A percentile compares a stretch with the other conserved stretches of the same genome.
phyloP scores from a whole-genome alignment of 108 stramenopile species.

The Fistulifera pelliculosa region DNA sequence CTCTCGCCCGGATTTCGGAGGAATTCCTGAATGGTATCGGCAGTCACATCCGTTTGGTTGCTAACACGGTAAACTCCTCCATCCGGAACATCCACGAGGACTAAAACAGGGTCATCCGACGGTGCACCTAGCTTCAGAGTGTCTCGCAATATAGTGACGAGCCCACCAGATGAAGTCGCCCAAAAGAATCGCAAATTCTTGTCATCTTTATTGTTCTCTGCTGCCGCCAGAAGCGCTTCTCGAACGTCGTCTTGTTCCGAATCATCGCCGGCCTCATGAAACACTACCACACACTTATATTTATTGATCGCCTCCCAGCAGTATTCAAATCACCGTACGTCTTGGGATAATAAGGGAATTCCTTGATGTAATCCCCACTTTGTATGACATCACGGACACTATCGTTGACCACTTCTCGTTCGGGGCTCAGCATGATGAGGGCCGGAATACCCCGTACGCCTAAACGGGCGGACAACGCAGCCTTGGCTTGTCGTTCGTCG shows the following conservation, averaged over 20 bases:
- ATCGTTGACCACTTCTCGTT: constrained; percentile 41
- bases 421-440: constrained; percentile 44
- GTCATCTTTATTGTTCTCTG: constrained; percentile 31
- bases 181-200: constrained; percentile 45
- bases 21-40: constrained; percentile 22
- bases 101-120: constrained; percentile 26
- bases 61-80: constrained; percentile 46
- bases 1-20: constrained; percentile 1
- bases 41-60: constrained; percentile 24
- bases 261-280: constrained; percentile 49
- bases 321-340: constrained; percentile 44
- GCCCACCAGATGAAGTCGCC: constrained; percentile 17
- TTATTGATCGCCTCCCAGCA: constrained; percentile 51
- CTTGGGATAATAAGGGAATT: constrained; percentile 64
- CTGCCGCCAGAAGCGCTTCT: constrained; percentile 32
- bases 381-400: constrained; percentile 41
- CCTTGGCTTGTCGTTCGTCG: constrained; percentile 35
- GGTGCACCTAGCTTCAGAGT: constrained; percentile 23
- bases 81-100: constrained; percentile 52
- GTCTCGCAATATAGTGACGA: constrained; percentile 30
- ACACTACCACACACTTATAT: constrained; percentile 41
- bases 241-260: constrained; percentile 47
- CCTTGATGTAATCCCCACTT: constrained; percentile 36
- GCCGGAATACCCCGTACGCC: constrained; percentile 51
- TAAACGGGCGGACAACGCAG: constrained; percentile 30